phyloP scores from a whole-genome alignment of 1,284 basidiomycete species.

The Naganishia liquefaciens region DNA sequence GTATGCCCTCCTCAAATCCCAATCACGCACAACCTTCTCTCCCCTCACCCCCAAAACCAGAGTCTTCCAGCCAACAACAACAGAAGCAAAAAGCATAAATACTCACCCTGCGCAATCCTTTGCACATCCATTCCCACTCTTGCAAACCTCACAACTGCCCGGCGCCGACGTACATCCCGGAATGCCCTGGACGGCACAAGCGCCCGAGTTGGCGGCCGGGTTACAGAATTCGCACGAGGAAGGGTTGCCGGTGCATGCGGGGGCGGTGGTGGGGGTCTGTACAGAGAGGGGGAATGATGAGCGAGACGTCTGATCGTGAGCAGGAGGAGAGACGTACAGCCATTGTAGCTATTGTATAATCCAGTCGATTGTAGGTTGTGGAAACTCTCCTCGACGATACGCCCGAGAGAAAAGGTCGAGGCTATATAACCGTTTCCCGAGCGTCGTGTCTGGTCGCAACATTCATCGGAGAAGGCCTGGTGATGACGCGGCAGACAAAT shows the following conservation, averaged over 20 bases:
- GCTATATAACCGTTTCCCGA: background rate
- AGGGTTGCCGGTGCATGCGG: constrained; percentile 35
- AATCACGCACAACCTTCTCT: background rate
- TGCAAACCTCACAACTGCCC: constrained; percentile 31
- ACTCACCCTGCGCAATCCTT: constrained; percentile 35
- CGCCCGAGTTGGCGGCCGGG: constrained; percentile 23
- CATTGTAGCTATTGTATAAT: background rate
- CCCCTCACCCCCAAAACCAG: too few species aligned
- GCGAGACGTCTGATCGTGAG: background rate
- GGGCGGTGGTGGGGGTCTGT: constrained; percentile 23
- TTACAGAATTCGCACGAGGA: constrained; percentile 32
- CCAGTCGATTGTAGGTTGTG: background rate
- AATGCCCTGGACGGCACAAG: constrained; percentile 31
- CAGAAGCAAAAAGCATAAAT: background rate
- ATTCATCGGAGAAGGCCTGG: too few species aligned
- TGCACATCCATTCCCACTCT: constrained; percentile 31
- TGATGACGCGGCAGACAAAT: constrained; percentile 10
- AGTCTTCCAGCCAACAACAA: background rate
- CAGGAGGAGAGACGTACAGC: background rate
- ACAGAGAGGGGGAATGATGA: background rate
- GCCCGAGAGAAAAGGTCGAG: background rate
- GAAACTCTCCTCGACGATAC: background rate
- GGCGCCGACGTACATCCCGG: constrained; percentile 32
- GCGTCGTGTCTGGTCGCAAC: background rate
- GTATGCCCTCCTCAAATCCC: background rate